Base-by-base conservation (phyloP, 371 early-diverging fungal species). In the Racocetra persica region DNA sequence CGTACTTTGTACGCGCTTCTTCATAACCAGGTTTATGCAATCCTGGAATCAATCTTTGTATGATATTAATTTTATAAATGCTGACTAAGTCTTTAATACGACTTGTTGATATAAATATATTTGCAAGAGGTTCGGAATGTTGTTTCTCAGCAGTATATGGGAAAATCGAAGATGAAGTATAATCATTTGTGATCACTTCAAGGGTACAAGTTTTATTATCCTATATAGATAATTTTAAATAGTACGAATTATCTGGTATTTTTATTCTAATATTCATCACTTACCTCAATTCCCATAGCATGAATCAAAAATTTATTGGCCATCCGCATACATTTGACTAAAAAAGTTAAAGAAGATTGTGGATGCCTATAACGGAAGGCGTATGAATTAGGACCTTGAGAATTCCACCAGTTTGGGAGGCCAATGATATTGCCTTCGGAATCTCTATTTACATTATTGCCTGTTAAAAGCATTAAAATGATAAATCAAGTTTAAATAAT, bases 31-130 rank as follows among this genome's bases (percentile, higher is more conserved):
- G 86, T 82, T 92, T 93, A 81, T 87, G 82, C 26, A 91, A 79
- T 13, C 91, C 92, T 32, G 94, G 94, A 60, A 92, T 91, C 66
- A 94, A 86, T 18, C 85, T 82, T 57, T 94, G 93, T 4, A 94
- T 78, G 62, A 94, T 90, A 41, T 88, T 89, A 79, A 89, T 84
- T 77, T 92, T 92, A 84, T 89, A 91, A 3, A 87, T 79, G 28
- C 82, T 85, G 32, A 93, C 83, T 18, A 93, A 83, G 41, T 93
- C 92, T 54, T 92, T 87, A 65, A 93, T 83, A 52, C 90, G 87
- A 8, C 82, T 85, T 1, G 88, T 84, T 3, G 92, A 92, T 49
- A 91, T 89, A 79, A 90, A 92, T 1, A 87, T 92, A 82, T 89
- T 88, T 52, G 89, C 85, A 1, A 90, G 85, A 32, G 89, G 89